These are phyloP conservation scores for Rossbeevera mucosa DNA, from an alignment of 768 basidiomycete genomes.

Conservation along the genomic window DNA sequence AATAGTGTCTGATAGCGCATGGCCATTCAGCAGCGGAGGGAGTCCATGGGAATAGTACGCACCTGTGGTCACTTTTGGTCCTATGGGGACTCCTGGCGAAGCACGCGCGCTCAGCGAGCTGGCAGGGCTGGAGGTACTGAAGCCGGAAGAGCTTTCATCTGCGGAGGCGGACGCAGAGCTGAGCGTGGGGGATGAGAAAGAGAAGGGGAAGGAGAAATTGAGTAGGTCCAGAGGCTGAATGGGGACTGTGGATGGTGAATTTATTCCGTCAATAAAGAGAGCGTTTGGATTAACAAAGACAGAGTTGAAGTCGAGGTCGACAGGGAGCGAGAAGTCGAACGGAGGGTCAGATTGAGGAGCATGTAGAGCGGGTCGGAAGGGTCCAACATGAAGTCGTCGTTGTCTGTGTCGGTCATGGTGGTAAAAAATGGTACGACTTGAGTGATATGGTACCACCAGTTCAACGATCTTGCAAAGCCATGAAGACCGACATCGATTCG, in stretches of 20 bases:
- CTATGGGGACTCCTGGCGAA: conserved; percentile 28
- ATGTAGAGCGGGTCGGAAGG: conserved; percentile 56
- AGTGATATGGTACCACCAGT: conserved; percentile 13
- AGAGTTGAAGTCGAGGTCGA: conserved; percentile 61
- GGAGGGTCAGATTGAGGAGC: conserved; percentile 41
- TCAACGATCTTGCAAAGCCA: conserved; percentile 1
- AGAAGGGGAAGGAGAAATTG: conserved; percentile 28
- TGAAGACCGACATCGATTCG: conserved; percentile 24
- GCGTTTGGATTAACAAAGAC: conserved; percentile 64
- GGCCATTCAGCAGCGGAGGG: neutral
- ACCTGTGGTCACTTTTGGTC: conserved; percentile 22
- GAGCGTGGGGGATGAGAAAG: conserved; percentile 36
- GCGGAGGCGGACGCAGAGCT: conserved; percentile 32
- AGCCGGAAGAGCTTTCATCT: conserved; percentile 24
- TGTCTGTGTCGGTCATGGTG: conserved; percentile 8
- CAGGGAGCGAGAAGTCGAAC: conserved; percentile 38
- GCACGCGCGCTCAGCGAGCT: conserved; percentile 28
- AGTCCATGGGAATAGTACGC: neutral
- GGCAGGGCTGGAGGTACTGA: conserved; percentile 23
- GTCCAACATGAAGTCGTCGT: conserved; percentile 44
- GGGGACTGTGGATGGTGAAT: conserved; percentile 15
- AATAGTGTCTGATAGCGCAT: conserved; percentile 23
- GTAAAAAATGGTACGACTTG: conserved; percentile 24
- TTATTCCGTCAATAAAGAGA: conserved; percentile 41
- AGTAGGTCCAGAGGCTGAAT: conserved; percentile 30